Percentiles rank a stretch among this genome's conserved stretches.
Evolutionary conservation across 768 basidiomycete genomes (phyloP).

Genomic region (Neoboletus magnificus): DNA sequence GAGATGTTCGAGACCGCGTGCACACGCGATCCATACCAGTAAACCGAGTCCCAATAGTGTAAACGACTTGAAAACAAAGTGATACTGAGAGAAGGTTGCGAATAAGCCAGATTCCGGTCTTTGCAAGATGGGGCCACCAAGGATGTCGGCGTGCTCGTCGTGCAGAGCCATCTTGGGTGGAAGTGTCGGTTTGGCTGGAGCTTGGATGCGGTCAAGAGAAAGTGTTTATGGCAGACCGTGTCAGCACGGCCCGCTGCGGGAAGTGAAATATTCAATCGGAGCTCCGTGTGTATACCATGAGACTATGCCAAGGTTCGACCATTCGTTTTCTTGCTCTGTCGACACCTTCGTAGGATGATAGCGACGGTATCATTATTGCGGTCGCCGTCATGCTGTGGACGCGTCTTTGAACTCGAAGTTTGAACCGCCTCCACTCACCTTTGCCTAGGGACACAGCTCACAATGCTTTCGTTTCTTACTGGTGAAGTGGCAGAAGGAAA

Average conservation of each 20-base stretch:
- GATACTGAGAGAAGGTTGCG: slow-evolving; percentile 35
- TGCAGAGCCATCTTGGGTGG: slow-evolving; percentile 45
- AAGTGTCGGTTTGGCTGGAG: slow-evolving; percentile 16
- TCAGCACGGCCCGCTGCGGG: slow-evolving; percentile 23
- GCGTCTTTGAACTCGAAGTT: not conserved
- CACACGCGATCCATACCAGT: slow-evolving; percentile 32
- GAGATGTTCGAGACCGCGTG: slow-evolving; percentile 44
- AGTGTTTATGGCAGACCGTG: slow-evolving; percentile 6
- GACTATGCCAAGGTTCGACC: not conserved
- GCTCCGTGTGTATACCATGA: not conserved
- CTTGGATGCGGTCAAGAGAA: slow-evolving; percentile 23
- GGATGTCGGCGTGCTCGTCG: slow-evolving; percentile 68
- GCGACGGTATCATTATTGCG: not conserved
- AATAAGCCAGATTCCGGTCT: slow-evolving; percentile 27
- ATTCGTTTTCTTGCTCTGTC: not conserved
- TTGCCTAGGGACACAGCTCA: slow-evolving; percentile 75
- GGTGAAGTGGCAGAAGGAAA: slow-evolving; percentile 63
- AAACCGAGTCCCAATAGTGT: slow-evolving; percentile 34
- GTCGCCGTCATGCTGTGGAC: not conserved
- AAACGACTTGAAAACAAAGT: slow-evolving; percentile 36
- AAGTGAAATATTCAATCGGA: slow-evolving; percentile 23
- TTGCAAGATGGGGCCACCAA: slow-evolving; percentile 54
- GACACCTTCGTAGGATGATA: not conserved
- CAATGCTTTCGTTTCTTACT: slow-evolving; percentile 79
- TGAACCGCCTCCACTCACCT: slow-evolving; percentile 50